phyloP scores from a whole-genome alignment of 2,329 filamentous ascomycete genomes.

The Fusarium sulawesiense region DNA sequence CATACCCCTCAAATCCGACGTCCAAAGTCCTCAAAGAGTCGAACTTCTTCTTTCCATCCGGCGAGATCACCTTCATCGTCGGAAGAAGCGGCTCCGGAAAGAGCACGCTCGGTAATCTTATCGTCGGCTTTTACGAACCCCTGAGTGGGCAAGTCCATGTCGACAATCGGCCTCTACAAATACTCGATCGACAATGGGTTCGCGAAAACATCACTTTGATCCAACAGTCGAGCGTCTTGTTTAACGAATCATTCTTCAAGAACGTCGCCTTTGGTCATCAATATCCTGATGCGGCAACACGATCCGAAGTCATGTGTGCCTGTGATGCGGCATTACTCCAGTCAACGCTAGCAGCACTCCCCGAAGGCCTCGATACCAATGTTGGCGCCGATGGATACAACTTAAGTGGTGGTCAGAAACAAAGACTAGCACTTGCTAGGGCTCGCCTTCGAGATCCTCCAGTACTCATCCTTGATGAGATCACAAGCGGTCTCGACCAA shows the following conservation, averaged over 20 bases:
- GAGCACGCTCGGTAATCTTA: slow-evolving; percentile 84
- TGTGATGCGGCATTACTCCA: slow-evolving; percentile 76
- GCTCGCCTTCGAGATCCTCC: slow-evolving; percentile 81
- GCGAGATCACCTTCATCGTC: slow-evolving; percentile 82
- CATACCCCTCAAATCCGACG: slow-evolving; percentile 78
- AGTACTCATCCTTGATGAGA: slow-evolving; percentile 87
- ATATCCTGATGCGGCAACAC: slow-evolving; percentile 60
- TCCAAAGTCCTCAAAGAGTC: slow-evolving; percentile 69
- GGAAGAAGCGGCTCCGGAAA: slow-evolving; percentile 93
- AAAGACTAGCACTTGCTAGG: slow-evolving; percentile 83
- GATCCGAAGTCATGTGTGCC: slow-evolving; percentile 68
- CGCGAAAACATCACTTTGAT: slow-evolving; percentile 82
- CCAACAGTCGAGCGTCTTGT: slow-evolving; percentile 84
- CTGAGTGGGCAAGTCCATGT: slow-evolving; percentile 73
- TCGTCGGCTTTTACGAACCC: slow-evolving; percentile 81
- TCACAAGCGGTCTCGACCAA: slow-evolving; percentile 87
- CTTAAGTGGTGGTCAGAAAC: slow-evolving; percentile 86
- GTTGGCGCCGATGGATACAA: slow-evolving; percentile 76
- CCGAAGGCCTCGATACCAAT: slow-evolving; percentile 76
- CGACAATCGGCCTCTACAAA: slow-evolving; percentile 71
- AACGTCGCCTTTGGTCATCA: slow-evolving; percentile 81
- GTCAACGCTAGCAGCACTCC: slow-evolving; percentile 73
- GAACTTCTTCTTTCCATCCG: slow-evolving; percentile 76
- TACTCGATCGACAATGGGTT: slow-evolving; percentile 76
- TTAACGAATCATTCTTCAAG: slow-evolving; percentile 80